phyloP scores from a whole-genome alignment of 140 eudicot species.

The Oenanthe javanica region DNA sequence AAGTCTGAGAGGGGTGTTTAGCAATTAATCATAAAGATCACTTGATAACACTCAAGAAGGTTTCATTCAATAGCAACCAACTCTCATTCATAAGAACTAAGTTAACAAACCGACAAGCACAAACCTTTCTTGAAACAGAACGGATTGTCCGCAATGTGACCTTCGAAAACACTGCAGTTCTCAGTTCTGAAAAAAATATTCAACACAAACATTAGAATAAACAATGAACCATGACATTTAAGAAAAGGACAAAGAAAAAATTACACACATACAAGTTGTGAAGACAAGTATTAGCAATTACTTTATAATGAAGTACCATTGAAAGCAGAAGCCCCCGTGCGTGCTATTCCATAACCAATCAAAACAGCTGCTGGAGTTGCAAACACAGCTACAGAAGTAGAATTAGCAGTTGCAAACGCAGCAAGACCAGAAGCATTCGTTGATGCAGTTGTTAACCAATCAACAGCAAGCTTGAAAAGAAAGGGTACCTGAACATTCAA shows the following conservation, averaged over 20 bases:
- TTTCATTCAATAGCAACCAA: background rate
- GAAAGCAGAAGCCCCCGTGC: slow-evolving; percentile 88
- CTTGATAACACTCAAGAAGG: background rate
- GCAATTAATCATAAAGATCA: background rate
- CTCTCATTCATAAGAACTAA: background rate
- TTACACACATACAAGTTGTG: background rate
- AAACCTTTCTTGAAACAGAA: slow-evolving; percentile 84
- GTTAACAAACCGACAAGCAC: background rate
- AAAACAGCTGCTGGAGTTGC: slow-evolving; percentile 90
- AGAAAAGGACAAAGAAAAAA: background rate
- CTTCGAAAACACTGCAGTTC: slow-evolving; percentile 97
- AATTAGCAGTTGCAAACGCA: slow-evolving; percentile 64
- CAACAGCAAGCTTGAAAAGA: slow-evolving; percentile 89
- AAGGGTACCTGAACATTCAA: slow-evolving; percentile 96
- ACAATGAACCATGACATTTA: background rate
- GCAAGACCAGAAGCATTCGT: slow-evolving; percentile 74
- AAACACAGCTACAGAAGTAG: slow-evolving; percentile 71
- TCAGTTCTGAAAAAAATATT: slow-evolving; percentile 48
- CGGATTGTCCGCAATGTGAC: slow-evolving; percentile 90
- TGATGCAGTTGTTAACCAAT: slow-evolving; percentile 75
- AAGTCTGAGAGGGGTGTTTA: background rate
- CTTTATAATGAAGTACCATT: slow-evolving; percentile 79
- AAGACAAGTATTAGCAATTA: slow-evolving; percentile 48
- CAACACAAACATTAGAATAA: slow-evolving; percentile 7
- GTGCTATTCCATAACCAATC: slow-evolving; percentile 87